Evolutionary conservation across 805 yeast genomes (phyloP), one percentile per base, ranked within the genome.

Genomic region (Ogataea naganishii): DNA sequence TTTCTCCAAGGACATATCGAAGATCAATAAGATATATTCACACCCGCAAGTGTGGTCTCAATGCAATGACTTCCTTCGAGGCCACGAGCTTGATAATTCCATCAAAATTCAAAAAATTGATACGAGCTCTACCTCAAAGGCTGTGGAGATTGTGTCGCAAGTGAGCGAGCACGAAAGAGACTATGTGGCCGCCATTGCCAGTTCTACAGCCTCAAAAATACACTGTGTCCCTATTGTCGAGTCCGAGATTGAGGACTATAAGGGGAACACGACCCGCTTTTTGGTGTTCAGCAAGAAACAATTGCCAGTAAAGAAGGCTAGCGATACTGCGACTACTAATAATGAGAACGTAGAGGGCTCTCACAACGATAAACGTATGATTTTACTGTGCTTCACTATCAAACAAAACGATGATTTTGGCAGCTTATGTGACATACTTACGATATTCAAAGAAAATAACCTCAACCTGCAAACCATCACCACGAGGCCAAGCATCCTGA

Each of bases 11-110:
- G 63, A 62, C 20, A 40, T 79, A 3, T 39, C 51, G 1, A 50
- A 64, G 10, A 67, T 86, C 30, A 54, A 49, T 11, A 69, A 64
- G 19, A 68, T 89, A 13, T 83, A 82, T 57, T 82, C 96, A 3
- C 98, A 89, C 55, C 96, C 98, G 2, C 98, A 89, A 53, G 98
- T 88, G 0, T 89, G 98, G 98, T 94, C 96, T 7, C 98, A 89
- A 51, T 78, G 83, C 29, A 60, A 67, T 3, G 51, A 59, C 14
- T 92, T 82, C 59, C 49, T 81, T 24, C 47, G 60, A 13, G 35
- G 47, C 23, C 32, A 49, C 10, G 47, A 46, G 26, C 52, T 59
- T 22, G 54, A 58, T 11, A 43, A 51, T 14, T 37, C 38, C 24
- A 30, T 44, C 25, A 60, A 40, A n/a, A 43, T 69, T 20, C 66